Percentiles rank a stretch among this genome's conserved stretches.
phyloP scores from a whole-genome alignment of 1,139 yeast species.

The Zygosaccharomyces pseudobailii region DNA sequence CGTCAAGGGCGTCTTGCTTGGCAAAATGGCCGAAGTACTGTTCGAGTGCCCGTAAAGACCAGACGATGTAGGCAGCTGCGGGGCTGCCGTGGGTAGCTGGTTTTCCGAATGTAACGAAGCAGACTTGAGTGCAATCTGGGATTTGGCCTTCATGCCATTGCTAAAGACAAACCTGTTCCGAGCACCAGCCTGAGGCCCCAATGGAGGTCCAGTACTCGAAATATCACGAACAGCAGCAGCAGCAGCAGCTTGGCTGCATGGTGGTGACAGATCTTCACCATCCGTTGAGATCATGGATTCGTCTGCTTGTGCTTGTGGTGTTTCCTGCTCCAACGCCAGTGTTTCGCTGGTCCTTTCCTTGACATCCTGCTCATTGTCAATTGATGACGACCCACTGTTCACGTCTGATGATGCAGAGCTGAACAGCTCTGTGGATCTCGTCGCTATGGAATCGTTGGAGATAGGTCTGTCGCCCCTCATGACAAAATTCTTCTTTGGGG shows the following conservation, averaged over 20 bases:
- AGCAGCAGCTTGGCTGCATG: not conserved
- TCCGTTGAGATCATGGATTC: conserved; percentile 3
- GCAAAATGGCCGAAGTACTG: conserved; percentile 27
- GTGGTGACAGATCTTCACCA: not conserved
- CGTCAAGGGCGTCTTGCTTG: conserved; percentile 28
- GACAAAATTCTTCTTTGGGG: conserved; percentile 24
- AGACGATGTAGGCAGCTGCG: conserved; percentile 6
- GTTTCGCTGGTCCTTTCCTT: conserved; percentile 4
- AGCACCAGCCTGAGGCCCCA: not conserved
- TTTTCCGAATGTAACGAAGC: not conserved
- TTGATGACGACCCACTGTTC: conserved; percentile 21
- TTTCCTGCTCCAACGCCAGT: not conserved
- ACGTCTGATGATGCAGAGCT: conserved; percentile 24
- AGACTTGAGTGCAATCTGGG: conserved; percentile 15
- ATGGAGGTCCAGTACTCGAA: not conserved
- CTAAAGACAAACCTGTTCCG: conserved; percentile 16
- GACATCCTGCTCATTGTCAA: conserved; percentile 14
- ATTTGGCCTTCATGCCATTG: conserved; percentile 14
- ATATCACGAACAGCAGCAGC: not conserved
- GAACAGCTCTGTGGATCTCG: conserved; percentile 29
- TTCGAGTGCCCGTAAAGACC: conserved; percentile 17
- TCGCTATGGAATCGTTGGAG: conserved; percentile 32
- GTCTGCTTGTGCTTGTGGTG: not conserved
- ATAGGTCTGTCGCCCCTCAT: conserved; percentile 27
- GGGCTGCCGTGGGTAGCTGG: conserved; percentile 1